A percentile compares a stretch with the other conserved stretches of the same genome.
These are phyloP conservation scores for Pseudopithomyces maydicus DNA, from an alignment of 2,329 filamentous ascomycete species.

Conservation along the genomic window DNA sequence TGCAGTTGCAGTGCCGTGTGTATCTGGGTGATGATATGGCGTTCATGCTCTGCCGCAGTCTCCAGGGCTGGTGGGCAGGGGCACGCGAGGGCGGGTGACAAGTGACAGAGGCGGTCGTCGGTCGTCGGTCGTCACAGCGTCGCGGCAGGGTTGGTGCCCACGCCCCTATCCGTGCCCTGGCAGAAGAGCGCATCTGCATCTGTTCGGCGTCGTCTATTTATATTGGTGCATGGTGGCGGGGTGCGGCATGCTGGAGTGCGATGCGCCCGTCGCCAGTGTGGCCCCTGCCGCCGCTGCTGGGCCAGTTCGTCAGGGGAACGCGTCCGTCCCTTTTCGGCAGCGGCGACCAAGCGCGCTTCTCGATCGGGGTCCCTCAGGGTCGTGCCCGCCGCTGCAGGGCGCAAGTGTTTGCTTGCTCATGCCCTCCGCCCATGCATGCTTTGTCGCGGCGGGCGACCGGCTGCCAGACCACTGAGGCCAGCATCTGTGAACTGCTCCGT, in stretches of 20 bases:
- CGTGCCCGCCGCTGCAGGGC: not conserved
- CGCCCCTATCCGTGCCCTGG: constrained; percentile 17
- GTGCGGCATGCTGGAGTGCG: not conserved
- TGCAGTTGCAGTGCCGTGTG: too few relatives aligned
- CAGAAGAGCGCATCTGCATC: constrained; percentile 2
- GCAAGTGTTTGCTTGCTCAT: too few relatives aligned
- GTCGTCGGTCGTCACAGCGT: too few relatives aligned
- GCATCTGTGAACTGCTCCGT: not conserved
- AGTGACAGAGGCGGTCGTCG: not conserved
- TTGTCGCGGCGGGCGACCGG: not conserved
- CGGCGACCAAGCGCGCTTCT: too few relatives aligned
- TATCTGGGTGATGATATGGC: not conserved
- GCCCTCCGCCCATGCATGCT: not conserved
- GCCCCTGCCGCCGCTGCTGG: not conserved
- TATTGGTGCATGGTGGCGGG: constrained; percentile 13
- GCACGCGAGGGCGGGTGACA: constrained; percentile 1
- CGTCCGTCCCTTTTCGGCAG: too few relatives aligned
- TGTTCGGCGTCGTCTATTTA: constrained; percentile 21
- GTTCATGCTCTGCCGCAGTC: not conserved
- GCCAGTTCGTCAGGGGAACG: not conserved
- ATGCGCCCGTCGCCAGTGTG: not conserved
- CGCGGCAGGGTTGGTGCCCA: not conserved
- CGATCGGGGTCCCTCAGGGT: too few relatives aligned
- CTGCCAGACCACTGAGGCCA: not conserved
- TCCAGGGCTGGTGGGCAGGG: not conserved